Base-by-base conservation (phyloP, 2,329 filamentous ascomycete species). In the Didymella glomerata region DNA sequence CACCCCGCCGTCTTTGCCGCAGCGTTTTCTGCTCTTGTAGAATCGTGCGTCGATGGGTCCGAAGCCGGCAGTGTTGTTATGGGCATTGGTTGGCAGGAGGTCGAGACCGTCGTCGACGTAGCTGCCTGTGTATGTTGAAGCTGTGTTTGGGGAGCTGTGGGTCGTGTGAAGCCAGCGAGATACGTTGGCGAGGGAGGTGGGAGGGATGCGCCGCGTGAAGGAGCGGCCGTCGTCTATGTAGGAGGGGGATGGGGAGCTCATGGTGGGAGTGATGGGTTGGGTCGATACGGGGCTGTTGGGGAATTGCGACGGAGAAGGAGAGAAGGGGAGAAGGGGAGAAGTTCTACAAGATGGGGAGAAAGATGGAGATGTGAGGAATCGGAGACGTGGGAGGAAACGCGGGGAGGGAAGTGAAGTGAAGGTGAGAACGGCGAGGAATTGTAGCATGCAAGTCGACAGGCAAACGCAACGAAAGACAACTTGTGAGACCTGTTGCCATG, bases 41-140 rank as follows among this genome's bases (percentile, higher is more conserved):
- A 69, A 70, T 0, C 14, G 27, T 0, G 42, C 18, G 30, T 73
- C 41, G 3, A 68, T 22, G 4, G 24, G n/a, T 1, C 67, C 69
- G n/a, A 72, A 68, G 2, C 65, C 63, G 14, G 61, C 55, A 13
- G 38, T 9, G 14, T 36, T 36, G 11, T n/a, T 18, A 3, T n/a
- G 8, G 36, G 51, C 11, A 3, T 20, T 11, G 36, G 49, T 52
- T 0, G 48, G 32, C 1, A 64, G 49, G 30, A 71, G 61, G 49
- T 74, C 69, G n/a, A 61, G 64, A 22, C 68, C 66, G 45, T 75
- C 72, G 54, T 76, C 73, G 30, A 74, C 25, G 46, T 63, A 74
- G 55, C 70, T 73, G 18, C 65, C 63, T 4, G 66, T 68, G 47
- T 70, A 71, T 2, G 49, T 34, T 9, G 68, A 68, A 11, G 48